These are phyloP conservation scores for Xylaria intraflava DNA, from an alignment of 495 filamentous ascomycete species.

Conservation along the genomic window DNA sequence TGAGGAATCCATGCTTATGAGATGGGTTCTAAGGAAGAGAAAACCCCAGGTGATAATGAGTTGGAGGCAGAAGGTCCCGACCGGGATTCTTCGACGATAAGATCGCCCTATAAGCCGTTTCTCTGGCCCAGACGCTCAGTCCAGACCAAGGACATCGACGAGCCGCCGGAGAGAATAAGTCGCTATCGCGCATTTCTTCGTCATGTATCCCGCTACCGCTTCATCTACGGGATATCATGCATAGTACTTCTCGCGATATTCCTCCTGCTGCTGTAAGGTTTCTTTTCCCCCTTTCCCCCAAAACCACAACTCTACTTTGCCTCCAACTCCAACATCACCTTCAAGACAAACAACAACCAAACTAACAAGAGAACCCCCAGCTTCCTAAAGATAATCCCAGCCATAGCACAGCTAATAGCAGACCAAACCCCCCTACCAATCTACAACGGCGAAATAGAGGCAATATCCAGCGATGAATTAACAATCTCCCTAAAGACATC, in stretches of 20 bases:
- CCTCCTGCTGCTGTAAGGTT: slow-evolving; percentile 35
- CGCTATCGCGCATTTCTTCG: neutral
- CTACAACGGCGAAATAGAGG: slow-evolving; percentile 29
- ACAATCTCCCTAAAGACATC: slow-evolving; percentile 30
- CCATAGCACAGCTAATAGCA: slow-evolving; percentile 38
- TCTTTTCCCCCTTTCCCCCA: slow-evolving; percentile 21
- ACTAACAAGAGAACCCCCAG: slow-evolving; percentile 14
- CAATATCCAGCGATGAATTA: slow-evolving; percentile 30
- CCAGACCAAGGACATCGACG: too few species aligned
- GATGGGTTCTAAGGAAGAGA: too few species aligned
- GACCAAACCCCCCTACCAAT: slow-evolving; percentile 35
- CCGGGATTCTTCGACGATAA: too few species aligned
- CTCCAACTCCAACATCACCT: too few species aligned
- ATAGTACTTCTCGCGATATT: slow-evolving; percentile 30
- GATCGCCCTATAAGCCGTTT: too few species aligned
- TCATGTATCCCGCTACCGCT: neutral
- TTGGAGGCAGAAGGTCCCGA: too few species aligned
- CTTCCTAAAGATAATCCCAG: slow-evolving; percentile 39
- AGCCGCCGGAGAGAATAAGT: too few species aligned
- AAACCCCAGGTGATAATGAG: too few species aligned
- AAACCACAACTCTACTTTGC: neutral
- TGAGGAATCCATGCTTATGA: too few species aligned
- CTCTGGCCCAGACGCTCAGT: too few species aligned
- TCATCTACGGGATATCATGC: neutral
- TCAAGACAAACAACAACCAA: neutral